phyloP scores from a whole-genome alignment of 2,329 filamentous ascomycete species.

The Metarhizium album region DNA sequence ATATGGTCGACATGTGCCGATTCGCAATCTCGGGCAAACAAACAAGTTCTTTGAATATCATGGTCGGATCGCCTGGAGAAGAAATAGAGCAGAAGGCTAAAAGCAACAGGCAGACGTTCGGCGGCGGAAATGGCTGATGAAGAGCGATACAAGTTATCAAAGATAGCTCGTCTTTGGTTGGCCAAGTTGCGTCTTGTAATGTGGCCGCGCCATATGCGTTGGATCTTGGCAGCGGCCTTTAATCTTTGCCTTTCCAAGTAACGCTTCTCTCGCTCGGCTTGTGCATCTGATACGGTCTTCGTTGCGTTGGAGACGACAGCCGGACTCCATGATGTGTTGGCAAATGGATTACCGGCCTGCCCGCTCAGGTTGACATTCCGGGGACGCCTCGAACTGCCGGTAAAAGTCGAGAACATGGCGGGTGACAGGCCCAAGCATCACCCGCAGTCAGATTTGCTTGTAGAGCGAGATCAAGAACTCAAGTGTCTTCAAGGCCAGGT shows the following conservation, averaged over 20 bases:
- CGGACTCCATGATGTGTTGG: constrained; percentile 46
- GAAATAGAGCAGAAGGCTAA: constrained; percentile 38
- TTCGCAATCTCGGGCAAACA: constrained; percentile 34
- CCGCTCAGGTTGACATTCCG: constrained; percentile 93
- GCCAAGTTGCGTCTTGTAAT: constrained; percentile 48
- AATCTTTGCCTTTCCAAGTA: constrained; percentile 71
- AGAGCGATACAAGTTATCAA: constrained; percentile 48
- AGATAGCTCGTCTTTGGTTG: constrained; percentile 44
- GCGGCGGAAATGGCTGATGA: constrained; percentile 19
- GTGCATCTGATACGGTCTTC: constrained; percentile 71
- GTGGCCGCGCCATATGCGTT: constrained; percentile 76
- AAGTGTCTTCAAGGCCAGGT: background rate
- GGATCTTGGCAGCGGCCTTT: constrained; percentile 63
- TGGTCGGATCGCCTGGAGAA: constrained; percentile 33
- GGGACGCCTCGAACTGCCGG: constrained; percentile 71
- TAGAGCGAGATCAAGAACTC: background rate
- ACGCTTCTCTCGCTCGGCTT: constrained; percentile 71
- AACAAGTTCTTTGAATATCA: constrained; percentile 37
- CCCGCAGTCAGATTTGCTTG: background rate
- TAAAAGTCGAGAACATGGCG: constrained; percentile 88
- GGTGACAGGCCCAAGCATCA: constrained; percentile 5
- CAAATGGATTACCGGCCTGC: constrained; percentile 71
- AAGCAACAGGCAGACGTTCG: constrained; percentile 28
- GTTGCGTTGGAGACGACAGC: constrained; percentile 53
- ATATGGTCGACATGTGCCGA: constrained; percentile 25